These are phyloP conservation scores for Scutellaria baicalensis DNA, from an alignment of 257 asterid genomes.

Conservation along the genomic window DNA sequence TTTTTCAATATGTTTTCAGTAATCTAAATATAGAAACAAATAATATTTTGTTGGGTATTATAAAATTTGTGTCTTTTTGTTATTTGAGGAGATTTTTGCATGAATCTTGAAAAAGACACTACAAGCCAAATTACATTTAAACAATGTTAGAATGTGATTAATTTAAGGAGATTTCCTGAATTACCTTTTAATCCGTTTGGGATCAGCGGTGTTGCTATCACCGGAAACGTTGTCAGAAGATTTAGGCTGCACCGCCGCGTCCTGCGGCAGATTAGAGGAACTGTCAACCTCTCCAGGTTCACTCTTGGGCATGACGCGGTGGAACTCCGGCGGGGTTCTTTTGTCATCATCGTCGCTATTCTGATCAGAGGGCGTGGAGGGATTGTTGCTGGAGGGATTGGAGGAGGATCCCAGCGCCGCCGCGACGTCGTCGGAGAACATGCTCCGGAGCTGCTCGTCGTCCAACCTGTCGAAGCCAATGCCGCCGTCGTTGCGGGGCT, in stretches of 20 bases:
- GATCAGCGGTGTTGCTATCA: conserved; percentile 38
- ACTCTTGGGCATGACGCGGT: conserved; percentile 39
- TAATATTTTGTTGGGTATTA: too few relatives aligned
- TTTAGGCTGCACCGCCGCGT: background rate
- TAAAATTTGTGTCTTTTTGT: too few relatives aligned
- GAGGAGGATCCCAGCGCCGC: conserved; percentile 32
- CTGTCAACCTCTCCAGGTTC: conserved; percentile 59
- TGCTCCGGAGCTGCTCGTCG: conserved; percentile 66
- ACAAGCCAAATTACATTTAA: too few relatives aligned
- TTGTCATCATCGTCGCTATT: conserved; percentile 45
- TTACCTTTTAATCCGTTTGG: conserved; percentile 88
- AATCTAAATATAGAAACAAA: too few relatives aligned
- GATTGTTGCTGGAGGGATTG: conserved; percentile 42
- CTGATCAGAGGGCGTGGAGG: conserved; percentile 81
- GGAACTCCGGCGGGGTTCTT: conserved; percentile 8
- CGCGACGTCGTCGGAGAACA: conserved; percentile 64
- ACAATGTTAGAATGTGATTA: too few relatives aligned
- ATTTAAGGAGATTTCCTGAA: too few relatives aligned
- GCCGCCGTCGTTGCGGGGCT: conserved; percentile 5
- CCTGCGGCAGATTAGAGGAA: conserved; percentile 14
- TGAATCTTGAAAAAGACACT: too few relatives aligned
- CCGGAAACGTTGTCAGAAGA: conserved; percentile 19
- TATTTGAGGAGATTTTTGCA: too few relatives aligned
- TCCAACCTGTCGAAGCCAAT: conserved; percentile 57
- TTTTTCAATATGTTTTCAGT: too few relatives aligned